Conservation (phyloP, 805 yeast genomes). For the Metschnikowia koreensis region DNA sequence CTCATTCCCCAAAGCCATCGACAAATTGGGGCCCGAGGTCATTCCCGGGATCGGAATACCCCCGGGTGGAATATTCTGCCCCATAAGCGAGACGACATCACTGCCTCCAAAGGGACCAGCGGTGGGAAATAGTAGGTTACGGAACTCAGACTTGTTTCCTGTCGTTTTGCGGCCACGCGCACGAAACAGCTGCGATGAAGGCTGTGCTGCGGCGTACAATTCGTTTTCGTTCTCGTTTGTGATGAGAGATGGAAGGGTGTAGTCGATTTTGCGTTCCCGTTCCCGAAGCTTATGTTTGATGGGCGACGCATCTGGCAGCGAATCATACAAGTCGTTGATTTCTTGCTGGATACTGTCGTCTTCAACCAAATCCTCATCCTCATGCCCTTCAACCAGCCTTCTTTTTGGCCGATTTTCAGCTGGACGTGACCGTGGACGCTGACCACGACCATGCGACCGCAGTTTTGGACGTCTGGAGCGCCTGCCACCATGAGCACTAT, state of each 20-base stretch:
- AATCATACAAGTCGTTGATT: conserved; percentile 59
- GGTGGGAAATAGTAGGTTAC: conserved; percentile 82
- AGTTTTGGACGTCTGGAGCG: conserved; percentile 21
- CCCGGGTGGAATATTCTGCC: conserved; percentile 57
- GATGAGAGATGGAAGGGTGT: conserved; percentile 81
- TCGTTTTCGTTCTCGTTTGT: conserved; percentile 38
- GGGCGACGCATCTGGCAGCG: conserved; percentile 53
- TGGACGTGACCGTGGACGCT: conserved; percentile 19
- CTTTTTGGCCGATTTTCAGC: conserved; percentile 14
- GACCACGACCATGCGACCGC: conserved; percentile 26
- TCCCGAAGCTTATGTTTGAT: conserved; percentile 42
- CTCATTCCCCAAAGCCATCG: conserved; percentile 42
- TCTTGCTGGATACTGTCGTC: conserved; percentile 53
- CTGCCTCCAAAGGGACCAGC: conserved; percentile 98
- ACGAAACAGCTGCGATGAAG: conserved; percentile 19
- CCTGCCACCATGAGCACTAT: conserved; percentile 20
- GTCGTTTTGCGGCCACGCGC: conserved; percentile 30
- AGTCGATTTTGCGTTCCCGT: conserved; percentile 63
- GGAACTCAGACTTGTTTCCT: conserved; percentile 43
- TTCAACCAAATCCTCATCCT: conserved; percentile 21
- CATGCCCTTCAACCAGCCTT: conserved; percentile 5
- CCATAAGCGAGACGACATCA: conserved; percentile 82
- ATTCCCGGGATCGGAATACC: conserved; percentile 40
- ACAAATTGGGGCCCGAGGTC: conserved; percentile 20
- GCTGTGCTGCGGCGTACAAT: conserved; percentile 10